Base-by-base conservation (phyloP, 805 yeast genomes). In the Sugiyamaella americana region DNA sequence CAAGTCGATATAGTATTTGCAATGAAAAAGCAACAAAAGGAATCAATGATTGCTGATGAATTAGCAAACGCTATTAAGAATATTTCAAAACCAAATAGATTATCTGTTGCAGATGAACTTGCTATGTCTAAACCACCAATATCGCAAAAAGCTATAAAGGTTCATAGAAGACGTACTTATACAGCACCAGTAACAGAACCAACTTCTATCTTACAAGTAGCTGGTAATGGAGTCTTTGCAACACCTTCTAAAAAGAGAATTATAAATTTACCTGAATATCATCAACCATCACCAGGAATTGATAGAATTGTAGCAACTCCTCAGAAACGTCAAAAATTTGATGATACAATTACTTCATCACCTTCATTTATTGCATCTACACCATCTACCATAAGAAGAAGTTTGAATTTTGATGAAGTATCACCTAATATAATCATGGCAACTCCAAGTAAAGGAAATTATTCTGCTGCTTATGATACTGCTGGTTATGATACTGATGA, bases 41-140 rank as follows among this genome's bases (percentile, higher is more conserved):
- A 50, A 5, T 44, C 38, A 35, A 48, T 34, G 3, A 24, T 47
- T 2, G 49, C 53, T 5, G 43, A 38, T 16, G 58, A 55, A 37
- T 44, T 53, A 30, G 54, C 52, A 1, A n/a, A 21, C 3, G 58
- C 58, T 2, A 55, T 55, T 38, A 35, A 47, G n/a, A 51, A 47
- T 35, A 44, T 53, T 16, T 40, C 57, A 16, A 41, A 46, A 38
- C 58, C 58, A 5, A 53, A 52, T 41, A 32, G 58, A 3, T 20
- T 32, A 2, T 35, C 44, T 5, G 51, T 38, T 2, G 34, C 41
- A 10, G 37, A 44, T 17, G 53, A 51, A 29, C 24, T 42, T 37
- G 54, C 43, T 20, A 24, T 29, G 35, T 34, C 48, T 29, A 30
- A 43, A 22, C 51, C 47, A 13, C 24, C 29, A 10, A 21, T 35